Percentiles rank a stretch among this genome's conserved stretches.
phyloP scores from a whole-genome alignment of 2,329 filamentous ascomycete species.

The Pezicula rhizophila region DNA sequence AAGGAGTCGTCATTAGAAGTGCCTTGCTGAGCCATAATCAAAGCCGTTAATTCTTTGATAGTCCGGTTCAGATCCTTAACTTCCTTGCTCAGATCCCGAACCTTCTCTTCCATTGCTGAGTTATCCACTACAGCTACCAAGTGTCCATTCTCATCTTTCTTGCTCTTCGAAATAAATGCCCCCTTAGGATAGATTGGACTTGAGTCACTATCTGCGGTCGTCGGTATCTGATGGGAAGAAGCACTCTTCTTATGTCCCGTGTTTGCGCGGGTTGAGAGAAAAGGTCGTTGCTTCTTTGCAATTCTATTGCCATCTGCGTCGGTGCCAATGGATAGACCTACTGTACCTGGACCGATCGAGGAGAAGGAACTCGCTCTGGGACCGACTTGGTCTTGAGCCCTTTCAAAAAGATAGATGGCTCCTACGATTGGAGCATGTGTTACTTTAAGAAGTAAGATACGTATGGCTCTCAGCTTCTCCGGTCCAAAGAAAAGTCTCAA shows the following conservation, averaged over 20 bases:
- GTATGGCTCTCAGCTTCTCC: constrained; percentile 54
- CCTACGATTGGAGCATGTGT: constrained; percentile 64
- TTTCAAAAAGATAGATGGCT: constrained; percentile 52
- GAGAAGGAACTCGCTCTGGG: constrained; percentile 13
- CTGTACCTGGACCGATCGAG: constrained; percentile 10
- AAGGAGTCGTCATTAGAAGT: constrained; percentile 44
- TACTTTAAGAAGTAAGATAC: constrained; percentile 56
- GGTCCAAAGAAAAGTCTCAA: constrained; percentile 62
- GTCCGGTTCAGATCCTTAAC: constrained; percentile 52
- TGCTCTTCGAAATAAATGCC: neutral
- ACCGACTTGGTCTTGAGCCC: constrained; percentile 25
- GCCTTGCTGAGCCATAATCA: constrained; percentile 44
- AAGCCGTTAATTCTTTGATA: constrained; percentile 51
- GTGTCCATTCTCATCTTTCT: constrained; percentile 10
- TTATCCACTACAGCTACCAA: constrained; percentile 8
- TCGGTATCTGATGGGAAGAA: constrained; percentile 12
- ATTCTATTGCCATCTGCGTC: neutral
- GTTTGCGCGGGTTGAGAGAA: constrained; percentile 15
- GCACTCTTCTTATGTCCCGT: neutral
- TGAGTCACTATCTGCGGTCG: constrained; percentile 5
- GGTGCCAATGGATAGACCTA: constrained; percentile 1
- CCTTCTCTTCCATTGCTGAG: constrained; percentile 38
- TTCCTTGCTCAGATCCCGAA: constrained; percentile 49
- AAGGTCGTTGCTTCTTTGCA: constrained; percentile 12
- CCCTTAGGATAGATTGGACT: constrained; percentile 5